Evolutionary conservation across 371 early-diverging fungal genomes (phyloP).

Genomic region (Haplosporangium sp.): DNA sequence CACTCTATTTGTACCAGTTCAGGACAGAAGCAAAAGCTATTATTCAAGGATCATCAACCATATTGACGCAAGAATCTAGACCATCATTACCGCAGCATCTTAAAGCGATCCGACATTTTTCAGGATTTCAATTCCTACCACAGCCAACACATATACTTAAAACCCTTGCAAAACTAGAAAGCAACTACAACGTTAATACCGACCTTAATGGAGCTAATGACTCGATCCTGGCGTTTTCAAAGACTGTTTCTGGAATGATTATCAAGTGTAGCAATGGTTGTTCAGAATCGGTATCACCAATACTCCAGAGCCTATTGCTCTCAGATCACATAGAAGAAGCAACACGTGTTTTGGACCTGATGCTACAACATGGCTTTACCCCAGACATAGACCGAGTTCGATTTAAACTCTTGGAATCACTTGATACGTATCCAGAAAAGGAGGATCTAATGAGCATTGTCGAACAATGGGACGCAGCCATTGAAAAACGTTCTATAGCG

Average conservation of each 20-base stretch:
- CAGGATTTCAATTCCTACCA: not conserved
- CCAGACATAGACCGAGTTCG: conserved; percentile 22
- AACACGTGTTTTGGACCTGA: conserved; percentile 24
- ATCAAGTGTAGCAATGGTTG: conserved; percentile 9
- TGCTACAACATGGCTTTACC: conserved; percentile 9
- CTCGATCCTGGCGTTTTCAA: conserved; percentile 21
- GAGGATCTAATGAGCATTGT: conserved; percentile 3
- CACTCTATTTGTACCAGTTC: conserved; percentile 6
- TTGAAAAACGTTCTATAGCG: not conserved
- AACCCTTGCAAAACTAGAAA: not conserved
- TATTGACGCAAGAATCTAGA: not conserved
- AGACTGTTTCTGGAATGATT: conserved; percentile 18
- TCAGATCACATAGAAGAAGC: conserved; percentile 22
- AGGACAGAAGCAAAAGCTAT: not conserved
- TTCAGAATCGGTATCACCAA: conserved; percentile 3
- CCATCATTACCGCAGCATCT: conserved; percentile 1
- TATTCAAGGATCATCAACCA: not conserved
- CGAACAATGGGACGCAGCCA: conserved; percentile 19
- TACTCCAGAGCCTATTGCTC: conserved; percentile 20
- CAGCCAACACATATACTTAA: not conserved
- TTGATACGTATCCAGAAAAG: not conserved
- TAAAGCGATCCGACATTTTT: not conserved
- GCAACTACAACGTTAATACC: not conserved
- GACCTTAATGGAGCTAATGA: not conserved
- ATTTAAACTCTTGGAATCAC: conserved; percentile 5